Evolutionary conservation across 106 monocot genomes (phyloP).

Genomic region (Dactylorhiza incarnata): DNA sequence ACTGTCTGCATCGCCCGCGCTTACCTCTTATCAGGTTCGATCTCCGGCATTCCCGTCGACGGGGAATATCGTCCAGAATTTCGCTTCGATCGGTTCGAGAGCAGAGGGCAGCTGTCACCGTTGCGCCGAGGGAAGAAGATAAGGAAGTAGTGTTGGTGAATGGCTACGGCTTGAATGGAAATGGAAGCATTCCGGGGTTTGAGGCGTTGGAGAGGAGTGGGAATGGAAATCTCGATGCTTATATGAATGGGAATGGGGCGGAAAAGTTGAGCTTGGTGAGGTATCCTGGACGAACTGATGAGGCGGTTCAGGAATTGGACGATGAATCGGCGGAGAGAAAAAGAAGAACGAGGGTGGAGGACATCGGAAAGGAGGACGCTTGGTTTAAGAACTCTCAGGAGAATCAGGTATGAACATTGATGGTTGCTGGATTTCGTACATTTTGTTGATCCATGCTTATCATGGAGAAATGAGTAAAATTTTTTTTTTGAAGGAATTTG

Average conservation of each 20-base stretch:
- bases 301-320: not conserved
- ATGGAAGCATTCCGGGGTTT: conserved; percentile 13
- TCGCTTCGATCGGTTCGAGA: conserved; percentile 10
- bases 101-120: conserved; percentile 10
- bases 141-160: conserved; percentile 16
- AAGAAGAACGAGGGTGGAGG: conserved; percentile 69
- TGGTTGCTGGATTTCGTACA: not conserved
- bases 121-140: conserved; percentile 8
- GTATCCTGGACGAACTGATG: conserved; percentile 27
- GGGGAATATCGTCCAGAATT: conserved; percentile 2
- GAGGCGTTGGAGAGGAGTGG: conserved; percentile 9
- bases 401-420: conserved; percentile 46
- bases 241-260: conserved; percentile 31
- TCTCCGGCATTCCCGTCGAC: not conserved
- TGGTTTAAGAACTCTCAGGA: conserved; percentile 66
- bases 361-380: conserved; percentile 83
- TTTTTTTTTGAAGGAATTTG: not conserved
- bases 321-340: conserved; percentile 25
- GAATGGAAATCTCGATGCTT: conserved; percentile 21
- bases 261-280: conserved; percentile 29
- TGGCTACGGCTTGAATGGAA: conserved; percentile 36
- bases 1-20: not conserved
- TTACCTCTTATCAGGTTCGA: not conserved
- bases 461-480: not conserved
- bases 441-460: not conserved